These are phyloP conservation scores for Rhizophora mangle DNA, from an alignment of 345 rosid genomes.

Conservation along the genomic window DNA sequence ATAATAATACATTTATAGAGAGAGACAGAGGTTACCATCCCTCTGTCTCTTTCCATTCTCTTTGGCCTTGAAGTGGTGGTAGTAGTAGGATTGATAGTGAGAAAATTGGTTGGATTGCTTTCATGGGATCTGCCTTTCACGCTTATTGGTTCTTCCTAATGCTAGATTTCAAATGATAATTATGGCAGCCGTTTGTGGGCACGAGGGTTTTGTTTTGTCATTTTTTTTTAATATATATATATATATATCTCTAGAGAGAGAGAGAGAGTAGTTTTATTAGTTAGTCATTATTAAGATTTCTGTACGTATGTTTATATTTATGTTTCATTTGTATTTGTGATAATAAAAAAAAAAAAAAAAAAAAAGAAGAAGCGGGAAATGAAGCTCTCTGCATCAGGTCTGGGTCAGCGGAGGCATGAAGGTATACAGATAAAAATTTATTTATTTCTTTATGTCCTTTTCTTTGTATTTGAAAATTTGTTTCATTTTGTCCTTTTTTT, in stretches of 20 bases:
- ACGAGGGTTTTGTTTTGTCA: too few relatives aligned
- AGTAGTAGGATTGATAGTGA: too few relatives aligned
- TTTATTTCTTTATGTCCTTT: neutral
- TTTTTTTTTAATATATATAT: too few relatives aligned
- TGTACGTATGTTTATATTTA: neutral
- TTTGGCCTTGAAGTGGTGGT: too few relatives aligned
- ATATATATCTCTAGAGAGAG: too few relatives aligned
- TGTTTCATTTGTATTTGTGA: neutral
- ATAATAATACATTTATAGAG: neutral
- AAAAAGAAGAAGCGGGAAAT: conserved; percentile 14
- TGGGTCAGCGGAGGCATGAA: conserved; percentile 30
- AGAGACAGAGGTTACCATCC: too few relatives aligned
- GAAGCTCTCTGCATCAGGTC: conserved; percentile 30
- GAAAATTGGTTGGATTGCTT: too few relatives aligned
- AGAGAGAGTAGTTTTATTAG: conserved; percentile 6
- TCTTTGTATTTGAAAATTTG: neutral
- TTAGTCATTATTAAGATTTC: neutral
- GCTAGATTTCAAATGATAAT: too few relatives aligned
- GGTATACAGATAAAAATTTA: neutral
- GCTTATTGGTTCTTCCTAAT: too few relatives aligned
- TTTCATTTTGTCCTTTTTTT: neutral
- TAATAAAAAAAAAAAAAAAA: neutral
- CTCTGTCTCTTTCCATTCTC: too few relatives aligned
- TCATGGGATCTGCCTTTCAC: too few relatives aligned
- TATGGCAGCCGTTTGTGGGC: too few relatives aligned